Base-by-base conservation (phyloP, 1,284 basidiomycete genomes). In the Cryptococcus floricola region DNA sequence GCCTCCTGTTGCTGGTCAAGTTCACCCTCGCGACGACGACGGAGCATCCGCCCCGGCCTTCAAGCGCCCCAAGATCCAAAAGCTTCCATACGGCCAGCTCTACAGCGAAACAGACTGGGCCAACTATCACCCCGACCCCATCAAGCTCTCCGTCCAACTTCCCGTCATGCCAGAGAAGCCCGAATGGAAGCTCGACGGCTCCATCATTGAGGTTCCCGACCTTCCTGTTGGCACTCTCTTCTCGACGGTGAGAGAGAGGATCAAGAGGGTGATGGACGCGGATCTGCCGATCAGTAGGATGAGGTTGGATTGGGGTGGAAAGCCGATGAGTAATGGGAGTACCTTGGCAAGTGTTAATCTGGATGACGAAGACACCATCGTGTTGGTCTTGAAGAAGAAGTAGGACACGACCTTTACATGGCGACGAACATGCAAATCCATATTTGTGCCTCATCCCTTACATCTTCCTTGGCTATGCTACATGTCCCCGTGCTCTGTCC, bases 101-200 rank as follows among this genome's bases (percentile, higher is more conserved):
- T 92, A 89, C 73, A 82, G 88, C 5, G 79, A 81, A 60, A 67
- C 71, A 55, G 89, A 93, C 72, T 96, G 92, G 92, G 84, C 91
- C 65, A 81, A 81, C 49, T 84, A 90, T 81, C 91, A 96, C 75
- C 89, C 91, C 38, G 86, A 92, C 64, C 87, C 92, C 9, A 89
- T 96, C 66, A 85, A 87, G 12, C 80, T 97, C 31, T 81, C 82
- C 41, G 81, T 96, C 5, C 89, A 93, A 71, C 80, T 97, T 56
- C 91, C 93, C 1, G 56, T 63, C 45, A 87, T 92, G 68, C 76
- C 85, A 1, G 84, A 86, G 39, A 90, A 88, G 74, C 86, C 91
- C 0, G 91, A 94, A 75, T 94, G 88, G 89, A 91, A 92, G 69
- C 81, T 96, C 54, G 85, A 95, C 67, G 93, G 93, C 0, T 81